A percentile compares a stretch with the other conserved stretches of the same genome.
phyloP scores from a whole-genome alignment of 1,284 basidiomycete genomes.

The Malassezia restricta region DNA sequence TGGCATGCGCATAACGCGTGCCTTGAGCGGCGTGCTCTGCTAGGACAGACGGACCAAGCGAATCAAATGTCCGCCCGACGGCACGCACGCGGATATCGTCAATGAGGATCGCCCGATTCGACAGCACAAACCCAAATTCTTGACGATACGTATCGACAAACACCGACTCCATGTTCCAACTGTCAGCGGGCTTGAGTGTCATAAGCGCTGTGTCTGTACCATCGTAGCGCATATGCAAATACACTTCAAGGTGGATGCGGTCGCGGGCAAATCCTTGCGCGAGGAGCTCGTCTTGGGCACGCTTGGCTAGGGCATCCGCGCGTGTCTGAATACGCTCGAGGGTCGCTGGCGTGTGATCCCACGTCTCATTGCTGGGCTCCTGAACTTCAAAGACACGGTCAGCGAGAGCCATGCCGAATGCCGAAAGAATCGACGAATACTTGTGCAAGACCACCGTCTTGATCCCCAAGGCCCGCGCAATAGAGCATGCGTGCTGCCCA shows the following conservation, averaged over 20 bases:
- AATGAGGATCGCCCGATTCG: conserved; percentile 64
- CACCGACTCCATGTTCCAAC: conserved; percentile 63
- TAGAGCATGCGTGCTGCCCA: conserved; percentile 81
- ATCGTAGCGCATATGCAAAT: conserved; percentile 56
- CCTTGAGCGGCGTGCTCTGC: conserved; percentile 52
- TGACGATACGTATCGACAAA: conserved; percentile 53
- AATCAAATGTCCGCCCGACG: conserved; percentile 78
- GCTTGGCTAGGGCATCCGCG: conserved; percentile 51
- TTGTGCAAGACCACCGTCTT: conserved; percentile 70
- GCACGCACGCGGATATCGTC: conserved; percentile 74
- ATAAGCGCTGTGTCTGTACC: conserved; percentile 81
- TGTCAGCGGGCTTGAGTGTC: conserved; percentile 56
- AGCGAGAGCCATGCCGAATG: conserved; percentile 76
- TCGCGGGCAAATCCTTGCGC: conserved; percentile 67
- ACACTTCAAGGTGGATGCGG: conserved; percentile 62
- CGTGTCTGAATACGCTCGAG: conserved; percentile 17
- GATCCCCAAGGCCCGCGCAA: conserved; percentile 68
- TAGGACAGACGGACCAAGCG: conserved; percentile 67
- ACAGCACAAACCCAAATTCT: conserved; percentile 76
- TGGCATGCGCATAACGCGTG: conserved; percentile 48
- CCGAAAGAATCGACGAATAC: conserved; percentile 74
- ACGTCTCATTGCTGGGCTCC: conserved; percentile 69
- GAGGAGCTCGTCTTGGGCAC: conserved; percentile 56
- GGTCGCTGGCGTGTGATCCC: conserved; percentile 12
- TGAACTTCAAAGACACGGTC: conserved; percentile 66